These are phyloP conservation scores for Aristolochia fimbriata DNA, from an alignment of 164 flowering plant genomes.

Conservation along the genomic window DNA sequence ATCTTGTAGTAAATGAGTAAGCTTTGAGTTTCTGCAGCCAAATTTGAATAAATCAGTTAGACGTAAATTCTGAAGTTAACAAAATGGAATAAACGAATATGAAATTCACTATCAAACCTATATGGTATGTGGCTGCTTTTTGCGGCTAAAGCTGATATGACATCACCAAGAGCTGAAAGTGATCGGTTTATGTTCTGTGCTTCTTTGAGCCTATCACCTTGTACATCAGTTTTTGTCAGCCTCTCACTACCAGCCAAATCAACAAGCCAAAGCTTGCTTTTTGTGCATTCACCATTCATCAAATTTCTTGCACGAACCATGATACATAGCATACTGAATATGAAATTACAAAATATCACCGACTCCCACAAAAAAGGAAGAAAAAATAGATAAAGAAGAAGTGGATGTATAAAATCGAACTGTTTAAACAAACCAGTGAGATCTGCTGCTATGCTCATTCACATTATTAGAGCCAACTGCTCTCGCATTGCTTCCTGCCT, in stretches of 20 bases:
- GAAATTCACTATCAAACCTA: constrained; percentile 28
- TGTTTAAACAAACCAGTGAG: constrained; percentile 55
- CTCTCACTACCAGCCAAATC: constrained; percentile 94
- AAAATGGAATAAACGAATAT: background rate
- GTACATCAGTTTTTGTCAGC: constrained; percentile 76
- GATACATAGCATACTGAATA: constrained; percentile 68
- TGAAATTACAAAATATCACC: background rate
- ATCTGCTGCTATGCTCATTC: constrained; percentile 89
- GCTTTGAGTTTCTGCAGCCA: constrained; percentile 67
- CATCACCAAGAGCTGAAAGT: constrained; percentile 92
- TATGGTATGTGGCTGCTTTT: constrained; percentile 84
- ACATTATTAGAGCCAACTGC: constrained; percentile 82
- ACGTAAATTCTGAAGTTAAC: background rate
- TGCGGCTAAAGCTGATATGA: constrained; percentile 70
- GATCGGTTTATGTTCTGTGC: constrained; percentile 84
- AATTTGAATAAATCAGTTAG: background rate
- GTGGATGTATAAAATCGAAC: background rate
- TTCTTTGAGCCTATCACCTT: constrained; percentile 87
- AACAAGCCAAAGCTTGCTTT: constrained; percentile 93
- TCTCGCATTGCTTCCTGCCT: constrained; percentile 75
- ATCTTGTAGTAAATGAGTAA: constrained; percentile 88
- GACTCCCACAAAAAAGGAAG: background rate
- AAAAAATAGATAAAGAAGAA: background rate
- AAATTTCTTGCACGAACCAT: constrained; percentile 62
- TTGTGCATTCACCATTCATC: constrained; percentile 72